Evolutionary conservation across 176 grass and related monocot genomes (phyloP).

Genomic region (Miscanthus lutarioriparius): DNA sequence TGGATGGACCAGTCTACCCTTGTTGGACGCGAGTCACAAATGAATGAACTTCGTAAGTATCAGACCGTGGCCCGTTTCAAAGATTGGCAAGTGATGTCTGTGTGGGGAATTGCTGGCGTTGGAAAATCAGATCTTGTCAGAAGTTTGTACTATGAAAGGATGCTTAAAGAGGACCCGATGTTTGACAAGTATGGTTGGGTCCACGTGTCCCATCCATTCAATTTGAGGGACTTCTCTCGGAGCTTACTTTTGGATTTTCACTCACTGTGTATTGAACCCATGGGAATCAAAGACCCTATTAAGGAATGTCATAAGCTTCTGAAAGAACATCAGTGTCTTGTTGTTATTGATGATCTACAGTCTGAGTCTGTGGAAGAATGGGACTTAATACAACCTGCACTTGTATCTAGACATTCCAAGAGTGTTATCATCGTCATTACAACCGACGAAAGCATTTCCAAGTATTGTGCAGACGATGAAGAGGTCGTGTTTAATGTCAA

Average conservation of each 20-base stretch:
- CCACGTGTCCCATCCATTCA: background rate
- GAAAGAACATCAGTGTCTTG: background rate
- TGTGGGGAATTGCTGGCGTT: slow-evolving; percentile 10
- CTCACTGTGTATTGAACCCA: background rate
- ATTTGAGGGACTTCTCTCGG: background rate
- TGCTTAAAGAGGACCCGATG: background rate
- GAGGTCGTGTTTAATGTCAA: background rate
- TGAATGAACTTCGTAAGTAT: background rate
- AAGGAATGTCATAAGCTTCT: background rate
- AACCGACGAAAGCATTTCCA: background rate
- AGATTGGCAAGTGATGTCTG: background rate
- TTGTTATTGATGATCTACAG: background rate
- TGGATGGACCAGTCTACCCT: background rate
- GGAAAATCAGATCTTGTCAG: background rate
- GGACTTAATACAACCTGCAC: background rate
- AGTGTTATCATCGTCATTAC: slow-evolving; percentile 5
- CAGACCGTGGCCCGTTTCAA: background rate
- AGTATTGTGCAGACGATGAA: background rate
- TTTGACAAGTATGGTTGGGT: background rate
- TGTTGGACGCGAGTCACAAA: background rate
- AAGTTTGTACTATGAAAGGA: background rate
- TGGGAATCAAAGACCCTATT: background rate
- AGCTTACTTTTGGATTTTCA: background rate
- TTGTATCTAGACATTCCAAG: background rate
- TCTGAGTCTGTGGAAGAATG: background rate